Conservation (phyloP, 202 grass and related monocot genomes). For the Bolboschoenoplectus hybrid region DNA sequence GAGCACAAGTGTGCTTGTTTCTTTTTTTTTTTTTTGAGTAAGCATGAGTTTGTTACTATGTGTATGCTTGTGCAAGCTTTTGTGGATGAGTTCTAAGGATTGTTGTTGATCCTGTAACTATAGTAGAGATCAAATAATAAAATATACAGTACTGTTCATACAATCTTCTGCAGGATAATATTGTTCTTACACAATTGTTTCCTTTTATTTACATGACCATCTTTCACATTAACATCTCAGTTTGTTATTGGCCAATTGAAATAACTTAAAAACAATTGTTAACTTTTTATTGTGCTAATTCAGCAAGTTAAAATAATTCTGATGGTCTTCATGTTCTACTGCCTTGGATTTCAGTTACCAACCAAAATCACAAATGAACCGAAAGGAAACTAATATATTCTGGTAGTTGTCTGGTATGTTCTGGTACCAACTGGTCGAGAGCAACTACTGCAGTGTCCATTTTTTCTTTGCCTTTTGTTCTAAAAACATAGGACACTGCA, state of each 20-base stretch:
- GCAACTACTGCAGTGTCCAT: not conserved
- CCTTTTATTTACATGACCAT: not conserved
- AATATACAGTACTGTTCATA: conserved; percentile 15
- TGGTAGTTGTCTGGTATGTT: not conserved
- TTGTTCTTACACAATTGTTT: not conserved
- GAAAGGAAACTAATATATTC: conserved; percentile 11
- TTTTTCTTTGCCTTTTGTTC: not conserved
- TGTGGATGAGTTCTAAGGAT: not conserved
- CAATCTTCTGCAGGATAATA: not conserved
- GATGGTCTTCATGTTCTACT: not conserved
- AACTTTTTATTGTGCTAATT: not conserved
- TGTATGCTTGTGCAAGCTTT: conserved; percentile 31
- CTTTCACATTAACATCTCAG: not conserved
- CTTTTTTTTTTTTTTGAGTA: not conserved
- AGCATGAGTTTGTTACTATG: conserved; percentile 30
- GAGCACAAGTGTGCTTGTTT: not conserved
- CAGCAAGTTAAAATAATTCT: not conserved
- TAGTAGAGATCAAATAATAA: conserved; percentile 31
- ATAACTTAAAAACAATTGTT: not conserved
- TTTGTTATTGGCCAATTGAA: conserved; percentile 4
- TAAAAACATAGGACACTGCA: not conserved
- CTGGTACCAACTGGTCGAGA: not conserved
- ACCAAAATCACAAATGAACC: not conserved
- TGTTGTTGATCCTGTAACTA: not conserved
- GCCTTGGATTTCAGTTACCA: not conserved